Conservation (phyloP, 306 rosid species). For the Cicer chorassanicum region DNA sequence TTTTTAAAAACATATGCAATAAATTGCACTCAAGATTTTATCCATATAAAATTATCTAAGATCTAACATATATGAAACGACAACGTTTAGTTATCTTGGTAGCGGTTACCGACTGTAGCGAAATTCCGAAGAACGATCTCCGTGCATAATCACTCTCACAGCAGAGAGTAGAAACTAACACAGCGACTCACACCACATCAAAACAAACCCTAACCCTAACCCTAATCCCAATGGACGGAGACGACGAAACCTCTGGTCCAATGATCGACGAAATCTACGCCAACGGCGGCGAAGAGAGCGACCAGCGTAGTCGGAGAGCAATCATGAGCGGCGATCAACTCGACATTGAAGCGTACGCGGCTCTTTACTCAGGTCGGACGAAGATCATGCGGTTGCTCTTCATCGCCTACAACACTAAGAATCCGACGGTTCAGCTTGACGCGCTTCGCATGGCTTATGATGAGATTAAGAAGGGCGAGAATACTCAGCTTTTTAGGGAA, state of each 20-base stretch:
- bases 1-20: no score
- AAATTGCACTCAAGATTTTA: no score
- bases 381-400: conserved; percentile 83
- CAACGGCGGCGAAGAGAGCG: conserved; percentile 70
- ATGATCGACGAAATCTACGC: conserved; percentile 87
- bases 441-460: conserved; percentile 96
- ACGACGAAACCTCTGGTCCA: conserved; percentile 67
- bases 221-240: conserved; percentile 65
- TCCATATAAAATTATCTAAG: no score
- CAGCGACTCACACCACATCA: conserved; percentile 31
- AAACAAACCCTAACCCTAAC: conserved; percentile 37
- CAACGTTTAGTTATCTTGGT: not conserved
- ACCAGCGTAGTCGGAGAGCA: conserved; percentile 61
- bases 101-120: not conserved
- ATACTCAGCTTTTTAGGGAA: conserved; percentile 79
- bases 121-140: not conserved
- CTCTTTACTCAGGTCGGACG: conserved; percentile 84
- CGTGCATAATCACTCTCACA: not conserved
- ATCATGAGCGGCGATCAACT: conserved; percentile 93
- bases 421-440: conserved; percentile 74
- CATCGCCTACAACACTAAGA: conserved; percentile 61
- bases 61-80: not conserved
- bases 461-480: conserved; percentile 98
- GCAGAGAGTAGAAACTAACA: not conserved
- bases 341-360: conserved; percentile 88